A percentile compares a stretch with the other conserved stretches of the same genome.
Conservation (phyloP, 1,284 basidiomycete genomes). For the Irpex sp. region DNA sequence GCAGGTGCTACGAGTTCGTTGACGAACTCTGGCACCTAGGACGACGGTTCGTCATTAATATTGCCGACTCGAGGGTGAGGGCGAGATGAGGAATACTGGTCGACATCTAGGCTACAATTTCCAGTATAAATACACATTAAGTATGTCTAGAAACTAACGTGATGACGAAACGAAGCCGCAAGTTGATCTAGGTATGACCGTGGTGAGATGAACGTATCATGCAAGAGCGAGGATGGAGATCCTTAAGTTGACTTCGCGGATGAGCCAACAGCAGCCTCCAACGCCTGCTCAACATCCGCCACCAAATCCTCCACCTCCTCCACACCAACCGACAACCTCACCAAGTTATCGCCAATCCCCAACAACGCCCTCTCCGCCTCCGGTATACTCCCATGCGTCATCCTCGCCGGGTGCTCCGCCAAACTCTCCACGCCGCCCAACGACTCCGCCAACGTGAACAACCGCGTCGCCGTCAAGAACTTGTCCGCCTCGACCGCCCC, state of each 20-base stretch:
- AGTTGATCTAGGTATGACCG: too few species aligned
- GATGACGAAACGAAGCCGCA: too few species aligned
- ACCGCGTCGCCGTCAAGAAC: constrained; percentile 66
- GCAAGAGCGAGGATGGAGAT: not conserved
- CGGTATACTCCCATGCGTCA: constrained; percentile 85
- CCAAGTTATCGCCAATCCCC: constrained; percentile 80
- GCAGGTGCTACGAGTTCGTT: too few species aligned
- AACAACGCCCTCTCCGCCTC: constrained; percentile 63
- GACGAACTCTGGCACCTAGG: too few species aligned
- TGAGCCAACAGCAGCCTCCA: constrained; percentile 41
- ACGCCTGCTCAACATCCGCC: constrained; percentile 58
- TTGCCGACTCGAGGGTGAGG: too few species aligned
- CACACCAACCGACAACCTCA: constrained; percentile 85
- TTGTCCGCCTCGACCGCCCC: constrained; percentile 53
- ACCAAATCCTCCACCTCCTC: constrained; percentile 87
- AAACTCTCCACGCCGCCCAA: constrained; percentile 92
- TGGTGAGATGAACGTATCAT: too few species aligned
- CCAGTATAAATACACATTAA: too few species aligned
- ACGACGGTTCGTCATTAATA: too few species aligned
- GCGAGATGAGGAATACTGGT: too few species aligned
- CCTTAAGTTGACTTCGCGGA: constrained; percentile 2
- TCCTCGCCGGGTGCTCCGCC: constrained; percentile 78
- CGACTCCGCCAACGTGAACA: constrained; percentile 88
- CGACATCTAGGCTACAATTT: too few species aligned
- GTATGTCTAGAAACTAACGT: too few species aligned